Percentiles rank a stretch among this genome's conserved stretches.
Conservation (phyloP, 345 rosid species). For the Limnanthes douglasii region DNA sequence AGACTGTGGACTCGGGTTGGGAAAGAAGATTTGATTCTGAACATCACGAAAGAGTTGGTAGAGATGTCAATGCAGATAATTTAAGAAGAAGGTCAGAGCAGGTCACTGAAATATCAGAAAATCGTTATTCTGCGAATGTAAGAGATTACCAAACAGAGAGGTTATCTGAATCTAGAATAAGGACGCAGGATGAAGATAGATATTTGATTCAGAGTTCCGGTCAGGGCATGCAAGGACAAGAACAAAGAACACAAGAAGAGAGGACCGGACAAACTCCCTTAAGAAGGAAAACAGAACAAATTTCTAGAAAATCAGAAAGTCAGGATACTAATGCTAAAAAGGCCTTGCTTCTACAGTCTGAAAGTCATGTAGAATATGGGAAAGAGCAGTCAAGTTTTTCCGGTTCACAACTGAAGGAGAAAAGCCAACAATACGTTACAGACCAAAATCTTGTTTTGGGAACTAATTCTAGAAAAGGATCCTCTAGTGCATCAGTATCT, state of each 20-base stretch:
- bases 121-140: constrained; percentile 18
- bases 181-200: constrained; percentile 22
- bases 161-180: constrained; percentile 25
- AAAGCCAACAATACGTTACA: constrained; percentile 16
- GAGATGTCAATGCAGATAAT: constrained; percentile 12
- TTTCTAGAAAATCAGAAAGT: constrained; percentile 17
- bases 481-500: constrained; percentile 21
- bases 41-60: constrained; percentile 3
- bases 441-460: constrained; percentile 20
- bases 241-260: constrained; percentile 17
- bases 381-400: constrained; percentile 15
- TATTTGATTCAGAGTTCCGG: constrained; percentile 15
- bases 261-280: constrained; percentile 16
- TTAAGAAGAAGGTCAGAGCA: constrained; percentile 16
- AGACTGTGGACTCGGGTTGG: constrained; percentile 7
- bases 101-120: constrained; percentile 14
- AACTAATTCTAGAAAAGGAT: constrained; percentile 23
- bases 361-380: constrained; percentile 22
- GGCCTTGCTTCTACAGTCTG: constrained; percentile 18
- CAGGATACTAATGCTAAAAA: constrained; percentile 16
- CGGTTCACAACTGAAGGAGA: constrained; percentile 18
- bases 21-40: constrained; percentile 12
- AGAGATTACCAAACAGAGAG: constrained; percentile 24
- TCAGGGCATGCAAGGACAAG: constrained; percentile 15
- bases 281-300: constrained; percentile 19